Base-by-base conservation (phyloP, 768 basidiomycete species). In the Suillus luteus region DNA sequence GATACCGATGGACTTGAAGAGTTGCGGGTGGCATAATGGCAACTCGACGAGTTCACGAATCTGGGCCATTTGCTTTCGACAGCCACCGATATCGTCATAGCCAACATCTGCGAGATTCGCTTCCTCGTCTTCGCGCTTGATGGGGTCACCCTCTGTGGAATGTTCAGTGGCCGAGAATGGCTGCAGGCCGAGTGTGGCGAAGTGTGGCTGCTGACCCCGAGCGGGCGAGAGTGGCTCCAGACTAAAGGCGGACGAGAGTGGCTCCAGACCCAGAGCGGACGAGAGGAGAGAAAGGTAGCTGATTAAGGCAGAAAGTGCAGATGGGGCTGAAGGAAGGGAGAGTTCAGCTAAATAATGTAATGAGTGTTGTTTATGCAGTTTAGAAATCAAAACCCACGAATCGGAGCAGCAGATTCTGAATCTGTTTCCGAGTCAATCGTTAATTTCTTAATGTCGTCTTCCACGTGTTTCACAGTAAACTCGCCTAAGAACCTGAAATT, bases 1-100 rank as follows among this genome's bases (percentile, higher is more conserved):
- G 86, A 99, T 99, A 87, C 97, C 97, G 75, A 99, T 99, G 31
- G 96, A 96, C 76, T 99, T 99, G 90, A 99, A 99, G 15, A 99
- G 86, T 79, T 99, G 96, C 49, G 97, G 97, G 79, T 99, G 97
- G 64, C 97, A 95, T 49, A 99, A 85, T 38, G 97, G 97, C 3
- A 99, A 84, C 78, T 99, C 97, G 68, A 99, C 97, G 44, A 99
- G 89, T 83, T 99, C 97, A 78, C 97, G 95, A 65, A 99, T 99
- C 77, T 99, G 96, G 3, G 96, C 96, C 91, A 99, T 94, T 78
- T 99, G 97, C 76, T 99, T 99, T 72, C 97, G 88, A 83, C 96
- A 98, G 48, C 97, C 97, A 81, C 97, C 97, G 69, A 99, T 96
- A 72, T 99, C 97, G 72, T 99, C 97, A 75, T 99, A 99, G 24